Conservation (phyloP, 2,329 filamentous ascomycete species). For the Ramularia endophylla region DNA sequence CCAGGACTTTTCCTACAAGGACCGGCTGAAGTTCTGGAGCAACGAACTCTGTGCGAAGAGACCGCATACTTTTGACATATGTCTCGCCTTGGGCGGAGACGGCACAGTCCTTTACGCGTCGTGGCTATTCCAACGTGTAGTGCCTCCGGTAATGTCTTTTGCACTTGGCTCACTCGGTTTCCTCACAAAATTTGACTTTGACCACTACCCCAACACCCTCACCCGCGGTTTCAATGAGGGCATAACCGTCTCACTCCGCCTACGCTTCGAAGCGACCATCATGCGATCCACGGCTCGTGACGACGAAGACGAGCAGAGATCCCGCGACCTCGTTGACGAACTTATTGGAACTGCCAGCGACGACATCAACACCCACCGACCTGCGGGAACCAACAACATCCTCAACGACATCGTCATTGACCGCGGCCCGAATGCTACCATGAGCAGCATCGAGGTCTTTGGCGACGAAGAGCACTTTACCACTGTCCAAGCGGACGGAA, state of each 20-base stretch:
- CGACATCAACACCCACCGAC: slow-evolving; percentile 76
- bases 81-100: slow-evolving; percentile 77
- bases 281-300: slow-evolving; percentile 66
- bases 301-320: slow-evolving; percentile 27
- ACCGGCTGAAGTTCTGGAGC: slow-evolving; percentile 75
- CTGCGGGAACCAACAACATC: slow-evolving; percentile 81
- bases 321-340: slow-evolving; percentile 77
- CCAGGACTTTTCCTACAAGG: slow-evolving; percentile 50
- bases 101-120: slow-evolving; percentile 84
- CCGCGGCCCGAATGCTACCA: slow-evolving; percentile 85
- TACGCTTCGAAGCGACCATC: slow-evolving; percentile 88
- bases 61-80: slow-evolving; percentile 89
- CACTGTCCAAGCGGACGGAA: slow-evolving; percentile 83
- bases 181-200: slow-evolving; percentile 81
- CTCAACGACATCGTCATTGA: slow-evolving; percentile 97
- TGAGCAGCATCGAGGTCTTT: slow-evolving; percentile 89
- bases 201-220: slow-evolving; percentile 53
- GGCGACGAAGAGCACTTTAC: slow-evolving; percentile 95
- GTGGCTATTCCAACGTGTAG: slow-evolving; percentile 86
- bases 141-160: slow-evolving; percentile 79
- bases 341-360: slow-evolving; percentile 80
- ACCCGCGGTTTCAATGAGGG: slow-evolving; percentile 70
- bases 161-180: slow-evolving; percentile 82
- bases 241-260: slow-evolving; percentile 77
- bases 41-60: slow-evolving; percentile 67